phyloP scores from a whole-genome alignment of 768 basidiomycete species.

The Xerocomellus intermedius region DNA sequence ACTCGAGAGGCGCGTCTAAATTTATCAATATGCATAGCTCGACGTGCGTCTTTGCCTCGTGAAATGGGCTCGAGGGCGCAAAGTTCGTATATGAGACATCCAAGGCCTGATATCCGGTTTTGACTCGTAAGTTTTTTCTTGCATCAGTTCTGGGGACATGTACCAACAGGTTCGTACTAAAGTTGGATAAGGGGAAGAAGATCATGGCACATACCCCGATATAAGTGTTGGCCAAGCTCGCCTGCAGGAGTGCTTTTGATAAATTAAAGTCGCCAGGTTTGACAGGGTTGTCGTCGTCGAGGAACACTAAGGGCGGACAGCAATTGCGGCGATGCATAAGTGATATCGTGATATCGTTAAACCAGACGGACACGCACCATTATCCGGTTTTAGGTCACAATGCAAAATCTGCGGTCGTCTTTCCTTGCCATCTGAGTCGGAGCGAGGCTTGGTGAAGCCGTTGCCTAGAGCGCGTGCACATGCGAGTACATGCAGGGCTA shows the following conservation, averaged over 20 bases:
- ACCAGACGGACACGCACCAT: slow-evolving; percentile 54
- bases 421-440: slow-evolving; percentile 42
- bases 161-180: slow-evolving; percentile 53
- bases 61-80: slow-evolving; percentile 93
- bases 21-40: slow-evolving; percentile 83
- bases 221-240: slow-evolving; percentile 93
- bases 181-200: not conserved
- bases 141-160: slow-evolving; percentile 98
- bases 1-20: slow-evolving; percentile 14
- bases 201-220: slow-evolving; percentile 70
- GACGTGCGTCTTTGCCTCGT: slow-evolving; percentile 86
- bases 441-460: slow-evolving; percentile 28
- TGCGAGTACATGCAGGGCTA: too few species aligned
- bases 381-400: slow-evolving; percentile 96
- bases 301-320: slow-evolving; percentile 83
- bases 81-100: slow-evolving; percentile 94
- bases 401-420: slow-evolving; percentile 81
- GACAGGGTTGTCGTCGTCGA: slow-evolving; percentile 76
- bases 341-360: too few species aligned
- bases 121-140: slow-evolving; percentile 94
- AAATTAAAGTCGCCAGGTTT: slow-evolving; percentile 98
- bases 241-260: slow-evolving; percentile 85
- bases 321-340: too few species aligned
- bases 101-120: slow-evolving; percentile 95
- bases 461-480: too few species aligned